Percentiles rank a stretch among this genome's conserved stretches.
phyloP scores from a whole-genome alignment of 23 red algal species.

The Gracilaria caudata region DNA sequence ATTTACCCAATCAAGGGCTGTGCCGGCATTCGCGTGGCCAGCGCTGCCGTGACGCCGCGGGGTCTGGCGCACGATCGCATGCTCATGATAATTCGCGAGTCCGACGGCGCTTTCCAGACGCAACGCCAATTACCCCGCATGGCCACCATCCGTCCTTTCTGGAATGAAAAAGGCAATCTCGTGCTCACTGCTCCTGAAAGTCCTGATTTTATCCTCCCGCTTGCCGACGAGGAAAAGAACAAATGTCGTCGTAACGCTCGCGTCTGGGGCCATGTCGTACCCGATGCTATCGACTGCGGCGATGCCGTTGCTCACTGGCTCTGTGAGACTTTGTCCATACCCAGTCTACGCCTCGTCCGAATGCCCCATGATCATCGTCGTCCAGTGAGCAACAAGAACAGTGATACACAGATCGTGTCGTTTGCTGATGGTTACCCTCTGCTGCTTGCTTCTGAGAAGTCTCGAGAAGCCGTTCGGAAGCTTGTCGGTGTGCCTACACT shows the following conservation, averaged over 20 bases:
- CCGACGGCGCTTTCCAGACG: constrained; percentile 46
- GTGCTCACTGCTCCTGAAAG: constrained; percentile 35
- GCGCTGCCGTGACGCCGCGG: constrained; percentile 44
- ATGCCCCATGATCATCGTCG: not conserved
- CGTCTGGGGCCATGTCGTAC: not conserved
- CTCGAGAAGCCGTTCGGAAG: not conserved
- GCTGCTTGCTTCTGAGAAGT: constrained; percentile 15
- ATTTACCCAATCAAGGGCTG: constrained; percentile 86
- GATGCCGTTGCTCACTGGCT: constrained; percentile 15
- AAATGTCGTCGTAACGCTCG: not conserved
- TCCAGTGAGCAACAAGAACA: not conserved
- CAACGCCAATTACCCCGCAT: constrained; percentile 55
- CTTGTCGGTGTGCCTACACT: not conserved
- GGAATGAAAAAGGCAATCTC: constrained; percentile 19
- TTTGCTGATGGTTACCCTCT: constrained; percentile 41
- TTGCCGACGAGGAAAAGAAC: not conserved
- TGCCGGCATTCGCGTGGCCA: constrained; percentile 42
- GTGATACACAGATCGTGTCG: not conserved
- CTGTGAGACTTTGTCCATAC: not conserved
- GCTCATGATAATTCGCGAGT: constrained; percentile 63
- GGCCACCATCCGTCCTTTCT: constrained; percentile 28
- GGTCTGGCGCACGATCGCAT: constrained; percentile 68
- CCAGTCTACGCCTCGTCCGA: constrained; percentile 29
- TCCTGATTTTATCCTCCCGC: not conserved
- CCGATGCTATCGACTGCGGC: constrained; percentile 41